A percentile compares a stretch with the other conserved stretches of the same genome.
These are phyloP conservation scores for Amniculicola lignicola DNA, from an alignment of 495 filamentous ascomycete genomes.

Conservation along the genomic window DNA sequence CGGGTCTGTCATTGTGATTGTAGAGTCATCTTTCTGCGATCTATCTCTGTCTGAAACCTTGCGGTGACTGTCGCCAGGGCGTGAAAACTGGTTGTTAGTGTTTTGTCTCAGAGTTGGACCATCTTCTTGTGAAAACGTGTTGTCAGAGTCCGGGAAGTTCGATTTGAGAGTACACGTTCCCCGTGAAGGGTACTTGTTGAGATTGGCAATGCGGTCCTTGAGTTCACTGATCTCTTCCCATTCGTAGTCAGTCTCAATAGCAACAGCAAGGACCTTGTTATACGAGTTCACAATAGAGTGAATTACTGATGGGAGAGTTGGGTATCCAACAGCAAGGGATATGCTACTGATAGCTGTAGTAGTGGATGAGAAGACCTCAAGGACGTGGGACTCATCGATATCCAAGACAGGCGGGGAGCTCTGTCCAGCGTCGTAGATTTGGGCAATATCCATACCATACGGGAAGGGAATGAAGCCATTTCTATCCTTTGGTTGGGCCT, in stretches of 20 bases:
- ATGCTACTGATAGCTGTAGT: conserved; percentile 82
- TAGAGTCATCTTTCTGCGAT: too few relatives aligned
- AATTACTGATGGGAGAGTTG: conserved; percentile 91
- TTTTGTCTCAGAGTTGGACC: too few relatives aligned
- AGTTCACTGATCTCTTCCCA: conserved; percentile 95
- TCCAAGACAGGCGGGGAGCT: conserved; percentile 84
- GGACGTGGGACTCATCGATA: conserved; percentile 86
- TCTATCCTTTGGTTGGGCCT: too few relatives aligned
- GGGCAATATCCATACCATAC: conserved; percentile 92
- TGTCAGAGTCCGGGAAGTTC: too few relatives aligned
- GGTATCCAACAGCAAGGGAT: conserved; percentile 88
- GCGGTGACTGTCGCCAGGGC: too few relatives aligned
- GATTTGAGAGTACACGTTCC: too few relatives aligned
- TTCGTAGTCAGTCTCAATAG: conserved; percentile 83
- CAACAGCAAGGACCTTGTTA: conserved; percentile 93
- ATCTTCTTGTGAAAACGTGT: too few relatives aligned
- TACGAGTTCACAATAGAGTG: conserved; percentile 94
- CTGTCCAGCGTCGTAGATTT: conserved; percentile 96
- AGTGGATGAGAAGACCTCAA: conserved; percentile 75
- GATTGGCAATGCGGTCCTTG: conserved; percentile 98
- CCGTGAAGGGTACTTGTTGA: conserved; percentile 87
- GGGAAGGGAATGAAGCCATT: conserved; percentile 90
- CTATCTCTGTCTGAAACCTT: too few relatives aligned
- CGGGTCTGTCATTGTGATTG: too few relatives aligned
- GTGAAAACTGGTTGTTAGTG: too few relatives aligned